Evolutionary conservation across 192 early-diverging fungal species (phyloP).

Genomic region (Entomortierella lignicola): DNA sequence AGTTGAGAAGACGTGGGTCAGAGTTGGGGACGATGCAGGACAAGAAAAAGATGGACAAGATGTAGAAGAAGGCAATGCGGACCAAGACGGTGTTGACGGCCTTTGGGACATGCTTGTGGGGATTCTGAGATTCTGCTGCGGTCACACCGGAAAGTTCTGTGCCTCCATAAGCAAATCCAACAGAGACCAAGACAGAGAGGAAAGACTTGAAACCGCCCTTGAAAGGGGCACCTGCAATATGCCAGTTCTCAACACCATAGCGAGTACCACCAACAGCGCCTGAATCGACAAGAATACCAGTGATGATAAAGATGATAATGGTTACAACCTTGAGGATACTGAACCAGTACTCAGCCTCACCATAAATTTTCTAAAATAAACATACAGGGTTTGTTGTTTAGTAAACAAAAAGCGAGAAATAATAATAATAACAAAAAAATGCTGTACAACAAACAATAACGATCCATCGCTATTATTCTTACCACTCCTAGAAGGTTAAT

Average conservation of each 20-base stretch:
- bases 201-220: conserved; percentile 70
- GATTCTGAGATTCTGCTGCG: conserved; percentile 86
- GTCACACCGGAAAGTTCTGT: conserved; percentile 92
- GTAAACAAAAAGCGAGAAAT: no score
- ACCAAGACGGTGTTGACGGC: conserved; percentile 72
- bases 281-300: conserved; percentile 77
- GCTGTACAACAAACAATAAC: not conserved
- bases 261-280: conserved; percentile 68
- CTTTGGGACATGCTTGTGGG: conserved; percentile 68
- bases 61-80: conserved; percentile 77
- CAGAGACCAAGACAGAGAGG: conserved; percentile 74
- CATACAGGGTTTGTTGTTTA: no score
- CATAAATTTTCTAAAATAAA: conserved; percentile 29
- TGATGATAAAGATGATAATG: conserved; percentile 83
- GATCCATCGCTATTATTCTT: not conserved
- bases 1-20: conserved; percentile 58
- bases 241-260: conserved; percentile 74
- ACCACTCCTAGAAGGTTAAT: conserved; percentile 42
- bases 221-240: conserved; percentile 67
- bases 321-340: conserved; percentile 83
- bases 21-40: conserved; percentile 70
- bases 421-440: not conserved
- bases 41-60: conserved; percentile 71
- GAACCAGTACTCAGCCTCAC: conserved; percentile 87
- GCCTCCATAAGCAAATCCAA: conserved; percentile 86